A percentile compares a stretch with the other conserved stretches of the same genome.
phyloP scores from a whole-genome alignment of 1,139 yeast genomes.

The Nakaseomyces kungkrabaensis region DNA sequence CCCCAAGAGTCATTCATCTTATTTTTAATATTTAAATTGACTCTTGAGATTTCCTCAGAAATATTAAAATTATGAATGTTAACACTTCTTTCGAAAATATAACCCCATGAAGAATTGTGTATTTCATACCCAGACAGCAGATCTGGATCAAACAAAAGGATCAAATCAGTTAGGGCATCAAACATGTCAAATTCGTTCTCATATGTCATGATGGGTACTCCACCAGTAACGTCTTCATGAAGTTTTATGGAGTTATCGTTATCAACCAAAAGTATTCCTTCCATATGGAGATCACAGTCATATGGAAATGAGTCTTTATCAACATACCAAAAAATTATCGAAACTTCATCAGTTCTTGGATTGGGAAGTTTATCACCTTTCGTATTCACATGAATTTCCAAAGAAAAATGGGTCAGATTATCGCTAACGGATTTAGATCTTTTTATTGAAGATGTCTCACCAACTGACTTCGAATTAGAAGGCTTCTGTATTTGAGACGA shows the following conservation, averaged over 20 bases:
- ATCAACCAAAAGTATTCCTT: conserved; percentile 31
- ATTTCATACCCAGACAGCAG: conserved; percentile 79
- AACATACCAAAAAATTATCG: conserved; percentile 53
- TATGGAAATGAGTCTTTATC: conserved; percentile 36
- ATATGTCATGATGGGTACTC: conserved; percentile 28
- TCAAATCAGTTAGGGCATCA: conserved; percentile 43
- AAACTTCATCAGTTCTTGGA: conserved; percentile 51
- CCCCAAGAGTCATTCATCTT: conserved; percentile 74
- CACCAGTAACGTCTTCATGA: conserved; percentile 10
- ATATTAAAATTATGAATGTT: conserved; percentile 42
- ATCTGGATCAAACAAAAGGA: conserved; percentile 71
- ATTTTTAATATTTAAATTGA: conserved; percentile 38
- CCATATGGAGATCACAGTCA: conserved; percentile 25
- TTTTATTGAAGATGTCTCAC: conserved; percentile 24
- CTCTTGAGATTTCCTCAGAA: conserved; percentile 43
- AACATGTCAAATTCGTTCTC: conserved; percentile 49
- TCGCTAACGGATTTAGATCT: conserved; percentile 38
- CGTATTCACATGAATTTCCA: conserved; percentile 62
- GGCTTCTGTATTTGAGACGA: conserved; percentile 44
- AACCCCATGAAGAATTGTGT: conserved; percentile 82
- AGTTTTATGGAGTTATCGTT: conserved; percentile 3
- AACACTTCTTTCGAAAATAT: conserved; percentile 56
- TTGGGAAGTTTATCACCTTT: conserved; percentile 47
- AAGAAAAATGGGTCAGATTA: conserved; percentile 42
- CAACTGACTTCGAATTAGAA: conserved; percentile 33